Conservation (phyloP, 2,329 filamentous ascomycete species). For the Colletotrichum sp. region DNA sequence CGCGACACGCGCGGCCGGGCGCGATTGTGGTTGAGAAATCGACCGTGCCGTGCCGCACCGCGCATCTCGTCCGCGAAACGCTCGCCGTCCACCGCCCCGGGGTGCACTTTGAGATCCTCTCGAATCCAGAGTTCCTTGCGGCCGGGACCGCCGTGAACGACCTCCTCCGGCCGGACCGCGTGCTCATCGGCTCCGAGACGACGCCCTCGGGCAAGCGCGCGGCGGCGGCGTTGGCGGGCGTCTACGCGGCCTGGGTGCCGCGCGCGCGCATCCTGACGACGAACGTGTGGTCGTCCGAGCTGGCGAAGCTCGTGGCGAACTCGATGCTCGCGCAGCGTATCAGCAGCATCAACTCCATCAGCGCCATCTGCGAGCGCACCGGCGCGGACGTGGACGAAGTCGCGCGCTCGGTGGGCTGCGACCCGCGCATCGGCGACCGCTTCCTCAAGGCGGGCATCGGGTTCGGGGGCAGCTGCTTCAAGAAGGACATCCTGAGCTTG, state of each 20-base stretch:
- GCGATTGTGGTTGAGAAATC: constrained; percentile 84
- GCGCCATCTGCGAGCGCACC: constrained; percentile 76
- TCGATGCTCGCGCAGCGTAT: constrained; percentile 82
- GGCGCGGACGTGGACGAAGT: constrained; percentile 79
- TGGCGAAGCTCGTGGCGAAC: constrained; percentile 81
- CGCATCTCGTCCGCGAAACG: constrained; percentile 72
- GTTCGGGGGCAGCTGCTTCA: constrained; percentile 83
- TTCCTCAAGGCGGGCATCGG: constrained; percentile 78
- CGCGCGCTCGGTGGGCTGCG: constrained; percentile 68
- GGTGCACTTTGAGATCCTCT: constrained; percentile 75
- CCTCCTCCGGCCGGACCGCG: constrained; percentile 72
- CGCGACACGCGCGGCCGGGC: constrained; percentile 67
- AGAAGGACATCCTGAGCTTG: constrained; percentile 78
- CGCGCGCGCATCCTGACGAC: constrained; percentile 70
- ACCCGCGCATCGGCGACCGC: constrained; percentile 73
- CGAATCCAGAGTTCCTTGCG: constrained; percentile 82
- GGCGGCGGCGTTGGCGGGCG: constrained; percentile 64
- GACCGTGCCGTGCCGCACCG: constrained; percentile 78
- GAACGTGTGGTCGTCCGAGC: constrained; percentile 79
- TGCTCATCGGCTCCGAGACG: constrained; percentile 73
- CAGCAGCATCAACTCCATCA: constrained; percentile 81
- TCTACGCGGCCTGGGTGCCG: constrained; percentile 77
- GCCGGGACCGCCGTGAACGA: constrained; percentile 78
- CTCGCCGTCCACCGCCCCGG: constrained; percentile 64
- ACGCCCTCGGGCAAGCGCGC: constrained; percentile 66